phyloP scores from a whole-genome alignment of 345 rosid genomes.

The Cardamine resedifolia region DNA sequence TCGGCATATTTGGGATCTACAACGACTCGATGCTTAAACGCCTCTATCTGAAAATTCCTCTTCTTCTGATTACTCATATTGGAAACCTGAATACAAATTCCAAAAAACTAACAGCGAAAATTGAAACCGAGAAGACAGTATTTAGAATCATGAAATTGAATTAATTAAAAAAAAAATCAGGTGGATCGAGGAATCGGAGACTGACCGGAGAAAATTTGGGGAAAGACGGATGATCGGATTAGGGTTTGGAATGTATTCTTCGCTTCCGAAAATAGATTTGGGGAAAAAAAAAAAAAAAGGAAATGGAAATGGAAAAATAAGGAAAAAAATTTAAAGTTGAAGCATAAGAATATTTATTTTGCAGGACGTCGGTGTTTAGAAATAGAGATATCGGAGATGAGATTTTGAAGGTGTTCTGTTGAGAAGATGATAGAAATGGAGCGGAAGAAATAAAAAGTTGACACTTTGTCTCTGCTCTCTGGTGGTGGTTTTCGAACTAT shows the following conservation, averaged over 20 bases:
- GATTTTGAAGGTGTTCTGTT: conserved; percentile 29
- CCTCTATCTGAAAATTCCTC: conserved; percentile 97
- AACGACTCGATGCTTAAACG: conserved; percentile 95
- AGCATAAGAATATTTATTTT: neutral
- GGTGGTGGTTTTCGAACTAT: neutral
- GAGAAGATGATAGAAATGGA: conserved; percentile 17
- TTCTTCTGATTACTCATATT: conserved; percentile 94
- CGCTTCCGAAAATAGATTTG: conserved; percentile 29
- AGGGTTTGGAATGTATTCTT: conserved; percentile 40
- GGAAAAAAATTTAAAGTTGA: neutral
- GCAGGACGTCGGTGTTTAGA: neutral
- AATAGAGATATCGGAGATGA: conserved; percentile 7
- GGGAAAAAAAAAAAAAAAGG: neutral
- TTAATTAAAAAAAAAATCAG: neutral
- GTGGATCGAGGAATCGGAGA: conserved; percentile 37
- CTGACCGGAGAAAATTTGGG: conserved; percentile 29
- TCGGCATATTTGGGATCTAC: conserved; percentile 98
- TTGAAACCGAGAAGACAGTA: neutral
- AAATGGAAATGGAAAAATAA: neutral
- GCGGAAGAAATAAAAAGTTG: conserved; percentile 14
- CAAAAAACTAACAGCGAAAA: neutral
- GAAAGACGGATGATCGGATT: conserved; percentile 28
- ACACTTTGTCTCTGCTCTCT: too few species aligned
- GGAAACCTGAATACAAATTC: conserved; percentile 18
- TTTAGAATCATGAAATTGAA: neutral